phyloP scores from a whole-genome alignment of 2,329 filamentous ascomycete genomes.

The Talaromyces sp. region DNA sequence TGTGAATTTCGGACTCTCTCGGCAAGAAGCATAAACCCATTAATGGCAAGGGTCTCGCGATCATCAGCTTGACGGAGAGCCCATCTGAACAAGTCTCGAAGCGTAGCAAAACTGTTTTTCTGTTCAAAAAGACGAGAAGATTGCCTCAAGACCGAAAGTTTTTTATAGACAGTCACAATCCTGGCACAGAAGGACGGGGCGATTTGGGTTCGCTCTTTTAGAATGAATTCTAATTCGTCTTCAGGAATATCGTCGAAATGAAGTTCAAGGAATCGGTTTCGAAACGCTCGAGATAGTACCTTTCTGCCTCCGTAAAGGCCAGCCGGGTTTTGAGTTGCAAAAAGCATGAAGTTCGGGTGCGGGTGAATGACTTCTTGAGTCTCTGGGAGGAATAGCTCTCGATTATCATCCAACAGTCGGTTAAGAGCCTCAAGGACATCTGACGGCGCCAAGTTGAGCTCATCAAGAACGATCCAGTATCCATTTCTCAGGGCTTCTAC shows the following conservation, averaged over 20 bases:
- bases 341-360: slow-evolving; percentile 94
- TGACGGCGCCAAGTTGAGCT: slow-evolving; percentile 92
- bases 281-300: slow-evolving; percentile 84
- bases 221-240: slow-evolving; percentile 83
- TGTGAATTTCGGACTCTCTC: slow-evolving; percentile 90
- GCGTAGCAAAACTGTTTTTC: slow-evolving; percentile 92
- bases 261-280: slow-evolving; percentile 92
- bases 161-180: slow-evolving; percentile 91
- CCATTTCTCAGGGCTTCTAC: slow-evolving; percentile 89
- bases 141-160: slow-evolving; percentile 83
- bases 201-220: slow-evolving; percentile 82
- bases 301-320: slow-evolving; percentile 95
- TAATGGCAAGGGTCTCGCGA: slow-evolving; percentile 79
- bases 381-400: slow-evolving; percentile 91
- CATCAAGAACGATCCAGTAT: slow-evolving; percentile 97
- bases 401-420: slow-evolving; percentile 89
- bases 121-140: slow-evolving; percentile 91
- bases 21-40: slow-evolving; percentile 93
- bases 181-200: slow-evolving; percentile 85
- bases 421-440: slow-evolving; percentile 97
- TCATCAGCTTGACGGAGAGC: slow-evolving; percentile 78
- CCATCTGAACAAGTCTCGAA: slow-evolving; percentile 95
- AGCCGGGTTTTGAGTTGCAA: slow-evolving; percentile 94
- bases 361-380: slow-evolving; percentile 91
- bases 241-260: slow-evolving; percentile 98